phyloP scores from a whole-genome alignment of 2,329 filamentous ascomycete species.

The Pyricularia grisea region DNA sequence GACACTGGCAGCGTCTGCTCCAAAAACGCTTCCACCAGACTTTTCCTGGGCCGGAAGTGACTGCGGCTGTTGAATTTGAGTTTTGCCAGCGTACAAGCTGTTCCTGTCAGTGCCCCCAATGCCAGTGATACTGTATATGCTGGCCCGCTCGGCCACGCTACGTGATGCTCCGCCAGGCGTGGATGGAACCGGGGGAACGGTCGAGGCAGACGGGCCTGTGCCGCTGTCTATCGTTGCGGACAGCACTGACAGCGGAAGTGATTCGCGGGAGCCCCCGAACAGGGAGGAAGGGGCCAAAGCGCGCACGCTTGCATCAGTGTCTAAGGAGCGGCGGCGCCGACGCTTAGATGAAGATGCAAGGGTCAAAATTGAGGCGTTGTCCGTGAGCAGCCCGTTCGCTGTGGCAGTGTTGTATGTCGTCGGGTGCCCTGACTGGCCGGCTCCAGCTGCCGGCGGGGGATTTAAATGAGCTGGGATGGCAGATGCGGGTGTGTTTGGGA shows the following conservation, averaged over 20 bases:
- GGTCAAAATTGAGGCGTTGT: conserved; percentile 80
- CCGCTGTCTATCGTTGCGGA: conserved; percentile 56
- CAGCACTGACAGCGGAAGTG: conserved; percentile 67
- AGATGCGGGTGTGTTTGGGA: conserved; percentile 55
- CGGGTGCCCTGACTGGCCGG: conserved; percentile 19
- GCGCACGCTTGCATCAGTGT: conserved; percentile 78
- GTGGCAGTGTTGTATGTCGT: conserved; percentile 70
- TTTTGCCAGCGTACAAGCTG: conserved; percentile 60
- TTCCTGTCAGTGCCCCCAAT: conserved; percentile 66
- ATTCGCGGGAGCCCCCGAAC: conserved; percentile 74
- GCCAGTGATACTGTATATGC: conserved; percentile 72
- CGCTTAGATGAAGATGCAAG: conserved; percentile 76
- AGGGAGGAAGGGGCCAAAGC: conserved; percentile 75
- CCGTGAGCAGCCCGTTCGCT: conserved; percentile 71
- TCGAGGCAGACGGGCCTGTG: conserved; percentile 13
- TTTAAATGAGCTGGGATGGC: conserved; percentile 64
- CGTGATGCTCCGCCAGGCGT: conserved; percentile 31
- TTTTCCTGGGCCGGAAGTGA: conserved; percentile 29
- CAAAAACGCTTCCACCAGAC: conserved; percentile 9
- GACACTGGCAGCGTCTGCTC: conserved; percentile 64
- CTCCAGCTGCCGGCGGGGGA: conserved; percentile 22
- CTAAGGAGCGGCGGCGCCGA: conserved; percentile 66
- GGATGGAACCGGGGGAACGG: conserved; percentile 20
- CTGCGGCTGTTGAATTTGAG: conserved; percentile 7
- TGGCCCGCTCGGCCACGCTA: conserved; percentile 53